A percentile compares a stretch with the other conserved stretches of the same genome.
Conservation (phyloP, 768 basidiomycete genomes). For the Mrakia frigida region DNA sequence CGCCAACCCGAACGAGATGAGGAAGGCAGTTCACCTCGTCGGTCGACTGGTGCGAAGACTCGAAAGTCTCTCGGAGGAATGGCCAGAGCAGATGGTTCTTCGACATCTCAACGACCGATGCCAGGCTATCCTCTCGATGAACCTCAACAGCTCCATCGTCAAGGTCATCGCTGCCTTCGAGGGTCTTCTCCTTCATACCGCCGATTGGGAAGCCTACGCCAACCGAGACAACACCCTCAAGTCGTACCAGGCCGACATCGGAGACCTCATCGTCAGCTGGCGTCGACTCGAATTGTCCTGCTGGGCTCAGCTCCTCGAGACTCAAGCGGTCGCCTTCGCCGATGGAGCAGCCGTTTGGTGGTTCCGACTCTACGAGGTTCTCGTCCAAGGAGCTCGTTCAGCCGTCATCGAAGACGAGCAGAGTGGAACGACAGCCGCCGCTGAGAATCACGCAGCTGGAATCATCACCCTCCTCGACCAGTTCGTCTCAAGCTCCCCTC, state of each 20-base stretch:
- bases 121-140: conserved; percentile 57
- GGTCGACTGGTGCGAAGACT: conserved; percentile 55
- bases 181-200: conserved; percentile 73
- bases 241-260: conserved; percentile 60
- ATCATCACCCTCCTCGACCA: conserved; percentile 68
- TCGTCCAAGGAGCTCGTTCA: conserved; percentile 57
- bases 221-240: conserved; percentile 80
- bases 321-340: conserved; percentile 54
- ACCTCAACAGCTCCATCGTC: conserved; percentile 67
- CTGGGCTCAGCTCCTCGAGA: conserved; percentile 74
- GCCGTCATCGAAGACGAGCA: conserved; percentile 42
- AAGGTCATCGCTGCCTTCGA: conserved; percentile 77
- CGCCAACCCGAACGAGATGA: conserved; percentile 65
- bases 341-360: conserved; percentile 61
- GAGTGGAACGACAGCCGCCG: conserved; percentile 16
- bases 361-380: conserved; percentile 80
- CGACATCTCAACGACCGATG: conserved; percentile 72
- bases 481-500: conserved; percentile 66
- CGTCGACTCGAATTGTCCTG: conserved; percentile 79
- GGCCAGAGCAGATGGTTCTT: conserved; percentile 98
- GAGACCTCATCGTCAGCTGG: conserved; percentile 77
- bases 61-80: conserved; percentile 59
- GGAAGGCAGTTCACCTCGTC: conserved; percentile 57
- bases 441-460: conserved; percentile 48
- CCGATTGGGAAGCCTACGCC: conserved; percentile 97